phyloP scores from a whole-genome alignment of 768 basidiomycete species.

The Leucocoprinus leucothites region DNA sequence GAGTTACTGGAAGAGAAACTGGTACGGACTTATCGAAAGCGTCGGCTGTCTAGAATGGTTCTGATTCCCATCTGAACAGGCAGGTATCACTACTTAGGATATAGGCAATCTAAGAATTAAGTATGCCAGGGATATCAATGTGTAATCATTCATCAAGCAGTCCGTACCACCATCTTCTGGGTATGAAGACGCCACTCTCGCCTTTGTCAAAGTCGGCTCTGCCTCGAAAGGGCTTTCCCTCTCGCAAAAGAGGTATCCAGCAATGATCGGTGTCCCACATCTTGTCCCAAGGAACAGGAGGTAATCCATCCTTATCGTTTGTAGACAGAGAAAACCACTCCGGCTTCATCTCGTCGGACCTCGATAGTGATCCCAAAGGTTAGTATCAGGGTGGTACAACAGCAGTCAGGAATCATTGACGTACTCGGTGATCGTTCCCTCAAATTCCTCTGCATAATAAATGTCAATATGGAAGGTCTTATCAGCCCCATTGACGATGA shows the following conservation, averaged over 20 bases:
- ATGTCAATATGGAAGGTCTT: conserved; percentile 72
- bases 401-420: background rate
- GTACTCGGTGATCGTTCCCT: conserved; percentile 65
- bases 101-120: background rate
- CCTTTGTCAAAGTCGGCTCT: conserved; percentile 42
- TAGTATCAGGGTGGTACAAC: background rate
- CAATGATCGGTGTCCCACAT: conserved; percentile 62
- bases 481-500: conserved; percentile 49
- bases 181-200: conserved; percentile 11
- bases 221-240: conserved; percentile 37
- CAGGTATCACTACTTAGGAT: no score
- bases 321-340: conserved; percentile 61
- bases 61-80: no score
- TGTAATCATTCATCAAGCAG: background rate
- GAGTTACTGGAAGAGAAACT: conserved; percentile 33
- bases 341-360: conserved; percentile 87
- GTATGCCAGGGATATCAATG: background rate
- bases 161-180: conserved; percentile 45
- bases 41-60: background rate
- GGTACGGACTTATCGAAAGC: no score
- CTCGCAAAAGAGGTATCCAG: conserved; percentile 66
- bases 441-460: conserved; percentile 60
- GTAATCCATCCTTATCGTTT: conserved; percentile 1
- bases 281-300: conserved; percentile 54
- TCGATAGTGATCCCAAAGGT: conserved; percentile 21